Conservation (phyloP, 768 basidiomycete species). For the Trametes villosa region DNA sequence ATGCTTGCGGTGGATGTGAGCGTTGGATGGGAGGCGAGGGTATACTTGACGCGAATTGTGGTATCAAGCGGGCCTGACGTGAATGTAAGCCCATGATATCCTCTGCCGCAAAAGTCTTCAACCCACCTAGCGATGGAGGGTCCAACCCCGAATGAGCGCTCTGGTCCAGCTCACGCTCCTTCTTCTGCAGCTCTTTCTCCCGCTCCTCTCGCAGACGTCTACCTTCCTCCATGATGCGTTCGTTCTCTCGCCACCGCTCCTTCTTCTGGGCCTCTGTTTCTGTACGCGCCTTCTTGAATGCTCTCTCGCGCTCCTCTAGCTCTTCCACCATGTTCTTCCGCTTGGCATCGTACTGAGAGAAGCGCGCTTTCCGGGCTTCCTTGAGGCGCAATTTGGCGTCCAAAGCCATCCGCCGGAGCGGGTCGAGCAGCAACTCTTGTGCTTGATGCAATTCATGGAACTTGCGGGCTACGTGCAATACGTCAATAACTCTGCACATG, state of each 20-base stretch:
- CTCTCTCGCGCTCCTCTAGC: slow-evolving; percentile 77
- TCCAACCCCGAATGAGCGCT: slow-evolving; percentile 47
- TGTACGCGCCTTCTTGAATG: slow-evolving; percentile 69
- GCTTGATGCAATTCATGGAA: slow-evolving; percentile 86
- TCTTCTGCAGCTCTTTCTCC: slow-evolving; percentile 53
- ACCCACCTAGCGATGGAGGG: slow-evolving; percentile 59
- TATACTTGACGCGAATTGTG: slow-evolving; percentile 74
- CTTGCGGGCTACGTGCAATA: slow-evolving; percentile 56
- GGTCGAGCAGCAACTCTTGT: slow-evolving; percentile 81
- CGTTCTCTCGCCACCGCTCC: slow-evolving; percentile 61
- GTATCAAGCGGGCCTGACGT: slow-evolving; percentile 65
- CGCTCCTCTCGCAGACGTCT: slow-evolving; percentile 67
- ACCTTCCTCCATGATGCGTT: slow-evolving; percentile 77
- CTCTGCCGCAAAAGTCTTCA: neutral
- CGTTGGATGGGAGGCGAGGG: slow-evolving; percentile 57
- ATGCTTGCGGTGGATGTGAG: slow-evolving; percentile 58
- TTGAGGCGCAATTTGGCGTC: slow-evolving; percentile 79
- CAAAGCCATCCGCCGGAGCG: slow-evolving; percentile 73
- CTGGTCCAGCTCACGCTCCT: slow-evolving; percentile 46
- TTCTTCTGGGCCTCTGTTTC: slow-evolving; percentile 66
- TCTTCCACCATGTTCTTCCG: slow-evolving; percentile 77
- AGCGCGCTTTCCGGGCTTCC: slow-evolving; percentile 71
- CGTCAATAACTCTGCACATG: neutral
- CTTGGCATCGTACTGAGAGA: slow-evolving; percentile 69
- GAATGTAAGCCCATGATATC: too few relatives aligned